Evolutionary conservation across 1,284 basidiomycete species (phyloP).

Genomic region (Marasmius tenuissimus): DNA sequence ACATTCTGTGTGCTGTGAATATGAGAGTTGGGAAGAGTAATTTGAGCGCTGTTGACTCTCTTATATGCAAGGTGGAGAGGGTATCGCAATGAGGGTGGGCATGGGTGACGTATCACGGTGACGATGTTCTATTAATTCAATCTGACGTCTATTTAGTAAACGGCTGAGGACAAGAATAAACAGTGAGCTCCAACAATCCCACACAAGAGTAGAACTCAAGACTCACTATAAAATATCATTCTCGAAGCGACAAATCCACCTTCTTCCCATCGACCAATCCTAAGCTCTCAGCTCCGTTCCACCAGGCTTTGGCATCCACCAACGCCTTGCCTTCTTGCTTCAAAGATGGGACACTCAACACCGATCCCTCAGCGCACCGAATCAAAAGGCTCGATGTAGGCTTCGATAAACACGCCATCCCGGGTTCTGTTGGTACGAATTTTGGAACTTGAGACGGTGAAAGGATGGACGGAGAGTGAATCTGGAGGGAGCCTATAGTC

Average conservation of each 20-base stretch:
- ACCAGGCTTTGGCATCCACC: slow-evolving; percentile 52
- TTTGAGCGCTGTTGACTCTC: too few species aligned
- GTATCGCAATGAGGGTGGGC: too few species aligned
- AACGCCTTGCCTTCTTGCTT: slow-evolving; percentile 61
- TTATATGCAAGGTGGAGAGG: too few species aligned
- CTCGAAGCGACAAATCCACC: not conserved
- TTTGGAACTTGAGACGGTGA: slow-evolving; percentile 13
- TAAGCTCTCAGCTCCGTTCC: slow-evolving; percentile 53
- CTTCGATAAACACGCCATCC: slow-evolving; percentile 41
- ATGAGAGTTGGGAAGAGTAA: too few species aligned
- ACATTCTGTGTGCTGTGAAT: too few species aligned
- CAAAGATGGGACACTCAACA: slow-evolving; percentile 51
- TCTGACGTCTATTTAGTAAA: too few species aligned
- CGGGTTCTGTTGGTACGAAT: slow-evolving; percentile 32
- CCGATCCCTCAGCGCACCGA: slow-evolving; percentile 47
- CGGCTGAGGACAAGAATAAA: too few species aligned
- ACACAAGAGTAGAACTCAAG: too few species aligned
- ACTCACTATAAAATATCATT: not conserved
- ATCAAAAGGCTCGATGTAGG: slow-evolving; percentile 39
- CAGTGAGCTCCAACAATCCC: too few species aligned
- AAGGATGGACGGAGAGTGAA: slow-evolving; percentile 37
- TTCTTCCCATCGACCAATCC: slow-evolving; percentile 19
- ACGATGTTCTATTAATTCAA: too few species aligned
- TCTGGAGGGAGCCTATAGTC: slow-evolving; percentile 45
- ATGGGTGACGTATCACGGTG: too few species aligned